Percentiles rank a stretch among this genome's conserved stretches.
Conservation (phyloP, 2,329 filamentous ascomycete genomes). For the Acephala macrosclerotiorum region DNA sequence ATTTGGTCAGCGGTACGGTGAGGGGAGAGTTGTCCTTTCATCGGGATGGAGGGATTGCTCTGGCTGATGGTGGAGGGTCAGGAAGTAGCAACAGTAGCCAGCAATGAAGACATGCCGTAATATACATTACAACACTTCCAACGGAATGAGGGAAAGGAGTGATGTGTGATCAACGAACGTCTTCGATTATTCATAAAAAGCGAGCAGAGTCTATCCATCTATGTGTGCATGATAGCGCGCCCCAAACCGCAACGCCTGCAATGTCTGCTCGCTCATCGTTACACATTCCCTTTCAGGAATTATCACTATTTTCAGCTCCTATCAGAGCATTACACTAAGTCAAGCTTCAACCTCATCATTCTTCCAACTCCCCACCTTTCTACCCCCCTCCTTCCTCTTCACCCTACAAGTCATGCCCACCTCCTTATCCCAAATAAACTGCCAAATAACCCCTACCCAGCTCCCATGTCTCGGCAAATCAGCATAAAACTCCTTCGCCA, state of each 20-base stretch:
- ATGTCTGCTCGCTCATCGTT: constrained; percentile 2
- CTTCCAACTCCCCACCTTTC: constrained; percentile 71
- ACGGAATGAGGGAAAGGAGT: not conserved
- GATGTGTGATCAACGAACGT: not conserved
- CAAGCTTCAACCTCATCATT: constrained; percentile 71
- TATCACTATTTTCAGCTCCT: not conserved
- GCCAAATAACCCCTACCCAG: constrained; percentile 94
- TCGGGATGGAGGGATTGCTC: constrained; percentile 9
- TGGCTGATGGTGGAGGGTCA: not conserved
- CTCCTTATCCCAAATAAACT: constrained; percentile 89
- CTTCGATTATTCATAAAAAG: not conserved
- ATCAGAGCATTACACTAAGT: constrained; percentile 2
- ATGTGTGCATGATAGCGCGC: not conserved
- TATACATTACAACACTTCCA: not conserved
- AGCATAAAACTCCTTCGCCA: constrained; percentile 91
- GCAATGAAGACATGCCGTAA: constrained; percentile 20
- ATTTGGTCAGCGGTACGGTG: constrained; percentile 2
- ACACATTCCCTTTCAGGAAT: not conserved
- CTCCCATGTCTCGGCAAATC: constrained; percentile 86
- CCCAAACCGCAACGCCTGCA: constrained; percentile 10
- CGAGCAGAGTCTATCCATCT: constrained; percentile 3
- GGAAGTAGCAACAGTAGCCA: not conserved
- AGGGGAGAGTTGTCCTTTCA: not conserved
- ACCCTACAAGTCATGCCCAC: constrained; percentile 92
- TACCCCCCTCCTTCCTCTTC: constrained; percentile 83